These are phyloP conservation scores for Fusarium stilboides DNA, from an alignment of 2,329 filamentous ascomycete species.

Conservation along the genomic window DNA sequence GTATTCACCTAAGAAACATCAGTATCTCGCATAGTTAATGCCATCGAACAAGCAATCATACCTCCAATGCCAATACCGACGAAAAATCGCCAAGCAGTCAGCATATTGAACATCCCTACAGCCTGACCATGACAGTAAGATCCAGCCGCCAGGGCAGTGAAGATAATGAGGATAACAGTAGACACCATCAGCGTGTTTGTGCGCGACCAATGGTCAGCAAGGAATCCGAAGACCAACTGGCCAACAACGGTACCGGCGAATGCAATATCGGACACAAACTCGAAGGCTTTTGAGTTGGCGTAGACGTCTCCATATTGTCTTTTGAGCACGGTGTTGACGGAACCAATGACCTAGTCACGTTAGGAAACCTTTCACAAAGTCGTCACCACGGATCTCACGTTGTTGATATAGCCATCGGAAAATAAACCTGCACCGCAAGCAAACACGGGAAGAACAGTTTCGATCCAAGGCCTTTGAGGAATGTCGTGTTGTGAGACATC, in stretches of 20 bases:
- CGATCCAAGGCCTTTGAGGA: slow-evolving; percentile 35
- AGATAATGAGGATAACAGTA: slow-evolving; percentile 87
- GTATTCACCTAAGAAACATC: slow-evolving; percentile 69
- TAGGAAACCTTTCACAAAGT: not conserved
- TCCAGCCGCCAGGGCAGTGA: slow-evolving; percentile 83
- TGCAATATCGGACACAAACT: slow-evolving; percentile 84
- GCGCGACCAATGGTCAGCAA: slow-evolving; percentile 87
- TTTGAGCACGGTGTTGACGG: slow-evolving; percentile 83
- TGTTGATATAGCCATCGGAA: slow-evolving; percentile 93
- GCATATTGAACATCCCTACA: slow-evolving; percentile 79
- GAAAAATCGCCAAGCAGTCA: slow-evolving; percentile 90
- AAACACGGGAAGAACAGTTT: slow-evolving; percentile 75
- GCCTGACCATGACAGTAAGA: slow-evolving; percentile 81
- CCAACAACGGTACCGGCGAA: slow-evolving; percentile 90
- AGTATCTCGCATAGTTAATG: not conserved
- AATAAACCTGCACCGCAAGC: slow-evolving; percentile 93
- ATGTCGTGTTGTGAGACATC: slow-evolving; percentile 10
- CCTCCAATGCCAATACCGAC: slow-evolving; percentile 84
- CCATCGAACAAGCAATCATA: slow-evolving; percentile 45
- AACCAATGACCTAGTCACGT: slow-evolving; percentile 81
- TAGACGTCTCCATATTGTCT: slow-evolving; percentile 80
- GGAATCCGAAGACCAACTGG: slow-evolving; percentile 84
- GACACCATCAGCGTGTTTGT: slow-evolving; percentile 86
- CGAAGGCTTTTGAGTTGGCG: slow-evolving; percentile 75
- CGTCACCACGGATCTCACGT: slow-evolving; percentile 63